Percentiles rank a stretch among this genome's conserved stretches.
These are phyloP conservation scores for Starmerella kuoi DNA, from an alignment of 805 yeast species.

Conservation along the genomic window DNA sequence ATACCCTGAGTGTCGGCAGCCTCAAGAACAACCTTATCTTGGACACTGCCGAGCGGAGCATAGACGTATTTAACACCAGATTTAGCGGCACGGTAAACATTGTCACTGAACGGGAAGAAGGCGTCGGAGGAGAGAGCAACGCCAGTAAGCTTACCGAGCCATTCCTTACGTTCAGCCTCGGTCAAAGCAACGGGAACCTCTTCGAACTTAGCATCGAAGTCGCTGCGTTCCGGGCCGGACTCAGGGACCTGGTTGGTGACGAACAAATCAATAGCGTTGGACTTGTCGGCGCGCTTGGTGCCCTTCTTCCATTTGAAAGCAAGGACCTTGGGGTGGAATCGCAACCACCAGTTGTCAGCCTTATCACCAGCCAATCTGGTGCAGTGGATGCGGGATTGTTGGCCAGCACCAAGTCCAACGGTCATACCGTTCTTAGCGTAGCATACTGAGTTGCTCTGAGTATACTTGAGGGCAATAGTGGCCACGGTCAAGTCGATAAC, in stretches of 20 bases:
- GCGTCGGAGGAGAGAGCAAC: constrained; percentile 96
- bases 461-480: constrained; percentile 90
- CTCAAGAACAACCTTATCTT: constrained; percentile 89
- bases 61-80: constrained; percentile 93
- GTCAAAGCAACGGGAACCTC: constrained; percentile 76
- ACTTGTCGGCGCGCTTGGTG: constrained; percentile 94
- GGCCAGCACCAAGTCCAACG: constrained; percentile 98
- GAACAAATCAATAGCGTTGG: constrained; percentile 90
- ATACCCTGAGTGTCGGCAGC: constrained; percentile 88
- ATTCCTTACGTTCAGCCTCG: constrained; percentile 68
- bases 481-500: constrained; percentile 90
- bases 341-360: constrained; percentile 99
- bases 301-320: constrained; percentile 97
- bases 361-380: constrained; percentile 98
- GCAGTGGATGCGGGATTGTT: constrained; percentile 98
- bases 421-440: constrained; percentile 99
- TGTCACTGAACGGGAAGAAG: constrained; percentile 99
- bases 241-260: constrained; percentile 88
- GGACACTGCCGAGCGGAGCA: constrained; percentile 95
- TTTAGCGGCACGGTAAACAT: constrained; percentile 92
- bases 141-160: constrained; percentile 66
- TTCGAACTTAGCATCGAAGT: constrained; percentile 80
- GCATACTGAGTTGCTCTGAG: constrained; percentile 97
- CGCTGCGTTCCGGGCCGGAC: constrained; percentile 82
- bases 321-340: constrained; percentile 93